A percentile compares a stretch with the other conserved stretches of the same genome.
Conservation (phyloP, 352 stramenopile species). For the Phytophthora palmivora region DNA sequence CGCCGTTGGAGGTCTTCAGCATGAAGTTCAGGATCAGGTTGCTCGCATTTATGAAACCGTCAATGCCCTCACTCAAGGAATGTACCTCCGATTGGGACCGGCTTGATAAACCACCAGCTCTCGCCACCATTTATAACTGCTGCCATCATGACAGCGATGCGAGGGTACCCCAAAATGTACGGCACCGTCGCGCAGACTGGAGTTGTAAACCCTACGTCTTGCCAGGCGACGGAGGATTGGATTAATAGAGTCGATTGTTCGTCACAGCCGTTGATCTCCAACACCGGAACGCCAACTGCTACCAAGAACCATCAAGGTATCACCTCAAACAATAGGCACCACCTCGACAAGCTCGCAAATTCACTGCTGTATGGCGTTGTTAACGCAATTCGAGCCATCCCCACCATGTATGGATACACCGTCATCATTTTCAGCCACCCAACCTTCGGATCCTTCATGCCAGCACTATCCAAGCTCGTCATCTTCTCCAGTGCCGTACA, state of each 20-base stretch:
- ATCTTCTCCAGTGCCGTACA: conserved; percentile 96
- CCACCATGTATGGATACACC: conserved; percentile 94
- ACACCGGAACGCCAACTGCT: conserved; percentile 4
- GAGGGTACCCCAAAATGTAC: conserved; percentile 14
- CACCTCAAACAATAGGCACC: not conserved
- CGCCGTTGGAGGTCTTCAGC: too few relatives aligned
- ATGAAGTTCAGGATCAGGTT: too few relatives aligned
- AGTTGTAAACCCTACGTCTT: conserved; percentile 3
- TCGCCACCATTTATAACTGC: not conserved
- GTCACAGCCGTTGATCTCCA: conserved; percentile 12
- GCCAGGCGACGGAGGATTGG: not conserved
- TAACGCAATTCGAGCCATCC: too few relatives aligned
- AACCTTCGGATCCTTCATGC: conserved; percentile 86
- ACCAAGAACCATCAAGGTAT: not conserved
- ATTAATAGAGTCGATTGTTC: not conserved
- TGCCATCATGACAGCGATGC: not conserved
- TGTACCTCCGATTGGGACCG: conserved; percentile 13
- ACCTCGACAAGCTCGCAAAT: too few relatives aligned
- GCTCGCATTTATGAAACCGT: too few relatives aligned
- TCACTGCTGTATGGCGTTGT: too few relatives aligned
- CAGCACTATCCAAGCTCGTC: conserved; percentile 94
- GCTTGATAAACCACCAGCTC: too few relatives aligned
- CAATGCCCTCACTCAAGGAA: too few relatives aligned
- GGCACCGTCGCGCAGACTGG: conserved; percentile 7
- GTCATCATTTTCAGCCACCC: conserved; percentile 94